Evolutionary conservation across 2,329 filamentous ascomycete genomes (phyloP), one percentile per base, ranked within the genome.

Genomic region (Pestalotiopsis sp.): DNA sequence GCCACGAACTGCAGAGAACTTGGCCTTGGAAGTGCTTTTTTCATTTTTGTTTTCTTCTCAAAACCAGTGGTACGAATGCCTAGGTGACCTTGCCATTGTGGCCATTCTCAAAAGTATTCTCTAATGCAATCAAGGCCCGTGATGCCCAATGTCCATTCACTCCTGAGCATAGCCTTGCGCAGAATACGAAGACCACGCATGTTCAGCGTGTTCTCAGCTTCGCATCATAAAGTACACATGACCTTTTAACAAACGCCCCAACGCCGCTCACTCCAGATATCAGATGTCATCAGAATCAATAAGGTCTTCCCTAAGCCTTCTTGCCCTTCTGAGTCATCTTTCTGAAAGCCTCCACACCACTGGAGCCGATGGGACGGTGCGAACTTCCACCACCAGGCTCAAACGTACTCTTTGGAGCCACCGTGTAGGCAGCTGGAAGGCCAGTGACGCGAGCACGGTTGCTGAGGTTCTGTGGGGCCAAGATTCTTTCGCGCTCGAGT

Each of bases 281-380:
- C 14, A 38, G 31, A 57, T 17, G 20, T 23, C 11, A 12, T 2
- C 20, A 31, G 23, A 39, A 17, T 23, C 17, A 25, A 45, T 17
- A 7, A 65, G 17, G 25, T 31, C 31, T 39, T 39, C 23, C 27
- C 56, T 69, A 70, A 41, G 52, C 68, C 68, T 72, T 75, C 82
- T 90, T 91, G 71, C 84, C 84, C 80, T 88, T 90, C 74, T 88
- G 85, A 11, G 88, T 90, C 85, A 91, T 90, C 80, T 85, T 89
- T 71, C 88, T 84, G 81, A 91, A 91, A 1, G 89, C 89, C 72
- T 90, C 89, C 77, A 88, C 83, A 69, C 89, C 89, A 70, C 84
- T 85, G n/a, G 88, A 85, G 65, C 89, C 89, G 70, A 91, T 87
- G 12, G 89, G 89, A 57, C 87, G 83, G 71, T 87, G 87, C 71